Evolutionary conservation across 176 grass and related monocot genomes (phyloP).

Genomic region (Rhynchospora breviuscula): DNA sequence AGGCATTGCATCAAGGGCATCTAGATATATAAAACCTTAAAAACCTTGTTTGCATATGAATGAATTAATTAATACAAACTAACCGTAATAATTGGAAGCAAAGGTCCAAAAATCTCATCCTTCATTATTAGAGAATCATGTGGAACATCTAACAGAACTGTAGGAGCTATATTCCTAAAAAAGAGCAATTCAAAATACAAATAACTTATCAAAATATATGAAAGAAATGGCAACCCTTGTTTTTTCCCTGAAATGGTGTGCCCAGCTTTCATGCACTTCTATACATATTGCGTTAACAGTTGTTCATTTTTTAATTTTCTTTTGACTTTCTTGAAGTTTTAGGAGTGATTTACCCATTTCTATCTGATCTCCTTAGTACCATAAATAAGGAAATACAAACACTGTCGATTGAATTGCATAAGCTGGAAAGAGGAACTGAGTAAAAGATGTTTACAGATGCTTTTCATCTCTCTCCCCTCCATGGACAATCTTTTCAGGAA

Average conservation of each 20-base stretch:
- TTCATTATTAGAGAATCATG: slow-evolving; percentile 71
- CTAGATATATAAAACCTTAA: too few species aligned
- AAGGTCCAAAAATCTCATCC: slow-evolving; percentile 74
- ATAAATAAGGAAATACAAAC: neutral
- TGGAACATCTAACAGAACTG: slow-evolving; percentile 61
- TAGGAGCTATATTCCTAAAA: slow-evolving; percentile 67
- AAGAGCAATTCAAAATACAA: neutral
- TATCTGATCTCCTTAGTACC: neutral
- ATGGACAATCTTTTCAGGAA: slow-evolving; percentile 45
- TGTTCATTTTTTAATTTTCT: neutral
- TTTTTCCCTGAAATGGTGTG: neutral
- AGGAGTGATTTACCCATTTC: neutral
- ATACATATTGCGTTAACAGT: neutral
- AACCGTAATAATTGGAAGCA: slow-evolving; percentile 77
- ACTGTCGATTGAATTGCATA: neutral
- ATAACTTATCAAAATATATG: neutral
- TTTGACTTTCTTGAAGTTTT: neutral
- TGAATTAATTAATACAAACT: neutral
- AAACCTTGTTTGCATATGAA: too few species aligned
- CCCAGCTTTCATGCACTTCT: neutral
- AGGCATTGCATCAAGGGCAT: neutral
- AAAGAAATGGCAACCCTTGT: neutral
- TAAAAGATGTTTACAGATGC: slow-evolving; percentile 1
- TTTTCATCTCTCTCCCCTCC: slow-evolving; percentile 48
- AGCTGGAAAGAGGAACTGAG: neutral